Evolutionary conservation across 2,329 filamentous ascomycete genomes (phyloP), one percentile per base, ranked within the genome.

Genomic region (Pestalotiopsis sp.): DNA sequence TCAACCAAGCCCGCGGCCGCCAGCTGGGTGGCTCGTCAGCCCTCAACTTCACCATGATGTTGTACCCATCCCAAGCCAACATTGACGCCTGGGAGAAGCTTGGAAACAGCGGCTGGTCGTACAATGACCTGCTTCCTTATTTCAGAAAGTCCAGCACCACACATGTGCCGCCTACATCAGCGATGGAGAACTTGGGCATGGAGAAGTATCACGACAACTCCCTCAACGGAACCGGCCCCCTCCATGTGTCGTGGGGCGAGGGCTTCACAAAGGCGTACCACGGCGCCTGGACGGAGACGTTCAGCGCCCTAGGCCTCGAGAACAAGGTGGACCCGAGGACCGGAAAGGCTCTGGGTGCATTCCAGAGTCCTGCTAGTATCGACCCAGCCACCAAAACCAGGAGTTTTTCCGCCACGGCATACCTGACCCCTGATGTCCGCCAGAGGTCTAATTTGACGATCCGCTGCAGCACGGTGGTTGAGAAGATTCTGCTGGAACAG

Each of bases 251-350:
- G 2, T 81, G 77, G 66, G 75, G 77, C 62, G 79, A 80, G 49
- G 78, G 77, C 0, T 80, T 80, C 66, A 69, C 72, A 7, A 66
- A 27, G 9, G 13, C 73, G 5, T 73, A 75, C 59, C 80, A 82
- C 67, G 72, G 76, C 39, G 78, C 78, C 0, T 83, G 81, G 81
- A 75, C 80, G 61, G 72, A 80, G 58, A 78, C 79, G 0, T 83
- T 83, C 69, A 72, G 72, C 6, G 73, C 72, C 4, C 74, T 81
- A 7, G 80, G 78, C 2, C 71, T 81, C 5, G 68, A 77, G 23
- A 72, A 78, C 71, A 77, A 75, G 31, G 71, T 72, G 7, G 80
- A 83, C 65, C 77, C 78, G 7, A 74, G 80, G 11, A 72, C 70
- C 0, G 78, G 78, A 9, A 75, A 72, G 52, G 75, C 75, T 0